Evolutionary conservation across 2,329 filamentous ascomycete genomes (phyloP), one percentile per base, ranked within the genome.

Genomic region (Trematosphaeria pertusa): DNA sequence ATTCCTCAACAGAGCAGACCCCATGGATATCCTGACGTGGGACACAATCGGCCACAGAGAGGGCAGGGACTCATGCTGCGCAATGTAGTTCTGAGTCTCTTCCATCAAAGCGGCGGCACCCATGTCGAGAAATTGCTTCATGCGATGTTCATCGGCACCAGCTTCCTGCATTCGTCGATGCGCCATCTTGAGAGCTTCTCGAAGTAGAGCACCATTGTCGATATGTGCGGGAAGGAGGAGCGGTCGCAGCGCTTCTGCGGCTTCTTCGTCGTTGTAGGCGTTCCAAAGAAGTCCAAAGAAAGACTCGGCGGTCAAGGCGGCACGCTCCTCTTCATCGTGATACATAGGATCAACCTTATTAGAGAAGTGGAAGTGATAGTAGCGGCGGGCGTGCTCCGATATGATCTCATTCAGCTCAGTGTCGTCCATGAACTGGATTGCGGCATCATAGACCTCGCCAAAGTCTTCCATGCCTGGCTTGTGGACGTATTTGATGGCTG

Each of bases 381-480:
- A 56, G 2, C 45, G 42, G 3, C 43, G 41, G 26, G 22, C 26
- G 18, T 55, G 52, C 26, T 56, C 52, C 17, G 15, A 1, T 5
- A 43, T 52, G 17, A 44, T 37, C 21, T 47, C 38, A 3, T 21
- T 28, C 12, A 55, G 45, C 10, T 38, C 15, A 3, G 12, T 11
- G 15, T 47, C 52, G 43, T 49, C 39, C 52, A 52, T 52, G 37
- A 52, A 49, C 15, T 43, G 10, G 5, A 55, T 37, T 4, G 21
- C 20, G 3, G 40, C 48, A 46, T 55, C 48, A 32, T 38, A 47
- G 3, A 14, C 22, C 6, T 45, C 39, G 12, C 19, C 20, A n/a
- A n/a, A 17, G 21, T 50, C 52, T 4, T 6, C 20, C 2, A 17
- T 28, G 10, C 40, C 52, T 3, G 42, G 26, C 31, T 48, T 49